phyloP scores from a whole-genome alignment of 257 asterid species.

The Salvia splendens region DNA sequence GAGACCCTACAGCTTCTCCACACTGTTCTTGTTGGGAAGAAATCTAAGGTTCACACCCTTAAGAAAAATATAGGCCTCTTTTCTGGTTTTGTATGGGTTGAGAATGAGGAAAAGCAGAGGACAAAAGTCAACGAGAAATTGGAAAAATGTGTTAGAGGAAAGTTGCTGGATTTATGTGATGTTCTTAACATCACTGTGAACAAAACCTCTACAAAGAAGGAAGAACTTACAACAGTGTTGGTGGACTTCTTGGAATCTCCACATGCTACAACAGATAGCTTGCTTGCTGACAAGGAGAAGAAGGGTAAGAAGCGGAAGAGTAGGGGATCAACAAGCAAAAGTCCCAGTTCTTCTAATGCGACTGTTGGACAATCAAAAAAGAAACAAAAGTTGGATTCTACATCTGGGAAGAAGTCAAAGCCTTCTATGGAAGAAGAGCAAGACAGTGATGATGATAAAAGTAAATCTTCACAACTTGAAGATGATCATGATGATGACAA shows the following conservation, averaged over 20 bases:
- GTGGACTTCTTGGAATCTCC: conserved; percentile 90
- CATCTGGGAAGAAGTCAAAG: conserved; percentile 58
- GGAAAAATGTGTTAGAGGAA: conserved; percentile 85
- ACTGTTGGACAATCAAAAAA: conserved; percentile 49
- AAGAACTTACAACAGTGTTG: conserved; percentile 69
- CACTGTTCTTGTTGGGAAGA: conserved; percentile 80
- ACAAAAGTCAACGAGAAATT: conserved; percentile 70
- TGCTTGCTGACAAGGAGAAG: conserved; percentile 83
- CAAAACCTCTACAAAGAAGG: conserved; percentile 67
- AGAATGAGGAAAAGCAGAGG: conserved; percentile 89
- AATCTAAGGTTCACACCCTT: conserved; percentile 64
- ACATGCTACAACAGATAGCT: conserved; percentile 70
- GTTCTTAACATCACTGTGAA: conserved; percentile 66
- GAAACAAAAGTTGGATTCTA: conserved; percentile 56
- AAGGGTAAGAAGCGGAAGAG: conserved; percentile 66
- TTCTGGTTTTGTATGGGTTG: conserved; percentile 89
- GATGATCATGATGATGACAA: conserved; percentile 47
- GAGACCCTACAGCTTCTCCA: conserved; percentile 89
- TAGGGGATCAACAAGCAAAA: conserved; percentile 51
- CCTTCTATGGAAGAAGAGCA: conserved; percentile 45
- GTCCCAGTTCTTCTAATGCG: conserved; percentile 45
- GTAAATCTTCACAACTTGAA: conserved; percentile 49
- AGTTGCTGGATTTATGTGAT: conserved; percentile 78
- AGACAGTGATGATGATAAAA: conserved; percentile 52
- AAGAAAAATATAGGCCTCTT: conserved; percentile 87